phyloP scores from a whole-genome alignment of 2,329 filamentous ascomycete genomes.

The Claviceps citrina region DNA sequence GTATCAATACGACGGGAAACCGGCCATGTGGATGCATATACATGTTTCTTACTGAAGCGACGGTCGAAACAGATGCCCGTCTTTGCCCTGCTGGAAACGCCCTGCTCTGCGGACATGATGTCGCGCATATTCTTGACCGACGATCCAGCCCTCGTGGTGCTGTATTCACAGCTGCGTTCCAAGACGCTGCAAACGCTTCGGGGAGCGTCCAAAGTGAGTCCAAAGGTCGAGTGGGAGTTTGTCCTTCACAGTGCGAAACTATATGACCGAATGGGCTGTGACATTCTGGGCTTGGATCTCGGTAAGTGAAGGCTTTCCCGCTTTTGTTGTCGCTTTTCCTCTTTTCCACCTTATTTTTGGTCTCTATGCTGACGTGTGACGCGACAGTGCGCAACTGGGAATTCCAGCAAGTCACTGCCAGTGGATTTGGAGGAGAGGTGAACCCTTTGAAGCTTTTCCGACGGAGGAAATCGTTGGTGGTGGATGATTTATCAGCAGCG shows the following conservation, averaged over 20 bases:
- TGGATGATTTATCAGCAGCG: slow-evolving; percentile 51
- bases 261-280: slow-evolving; percentile 86
- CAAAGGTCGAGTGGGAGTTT: slow-evolving; percentile 74
- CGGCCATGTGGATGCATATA: no score
- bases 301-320: slow-evolving; percentile 31
- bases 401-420: slow-evolving; percentile 42
- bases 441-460: slow-evolving; percentile 55
- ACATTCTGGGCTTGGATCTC: slow-evolving; percentile 72
- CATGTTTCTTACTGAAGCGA: no score
- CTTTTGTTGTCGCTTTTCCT: no score
- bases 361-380: slow-evolving; percentile 1
- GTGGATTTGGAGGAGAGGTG: slow-evolving; percentile 29
- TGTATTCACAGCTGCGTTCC: slow-evolving; percentile 75
- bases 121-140: slow-evolving; percentile 74
- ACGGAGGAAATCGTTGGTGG: slow-evolving; percentile 61
- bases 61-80: slow-evolving; percentile 58
- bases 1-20: no score
- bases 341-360: no score
- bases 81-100: slow-evolving; percentile 54
- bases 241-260: slow-evolving; percentile 70
- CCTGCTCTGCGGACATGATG: slow-evolving; percentile 52
- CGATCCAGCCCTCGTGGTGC: slow-evolving; percentile 72
- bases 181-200: slow-evolving; percentile 69
- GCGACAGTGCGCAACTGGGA: slow-evolving; percentile 60
- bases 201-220: slow-evolving; percentile 68